Percentiles rank a stretch among this genome's conserved stretches.
These are phyloP conservation scores for Erigeron canadensis DNA, from an alignment of 129 eudicot species.

Conservation along the genomic window DNA sequence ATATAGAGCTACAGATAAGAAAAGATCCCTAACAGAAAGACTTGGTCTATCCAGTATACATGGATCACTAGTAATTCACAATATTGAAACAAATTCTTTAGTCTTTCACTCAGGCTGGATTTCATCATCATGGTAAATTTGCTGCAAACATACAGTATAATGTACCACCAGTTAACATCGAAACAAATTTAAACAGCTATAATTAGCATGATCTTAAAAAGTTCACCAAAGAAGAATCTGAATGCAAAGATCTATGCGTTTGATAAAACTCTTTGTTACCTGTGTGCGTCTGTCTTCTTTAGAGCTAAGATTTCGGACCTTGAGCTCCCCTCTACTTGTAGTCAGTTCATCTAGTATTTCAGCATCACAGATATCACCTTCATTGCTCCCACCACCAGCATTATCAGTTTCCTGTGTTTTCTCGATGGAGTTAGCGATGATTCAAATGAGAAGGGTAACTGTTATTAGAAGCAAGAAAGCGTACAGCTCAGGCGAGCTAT, in stretches of 20 bases:
- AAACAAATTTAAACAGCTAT: neutral
- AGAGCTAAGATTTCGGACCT: conserved; percentile 49
- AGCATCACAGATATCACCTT: conserved; percentile 44
- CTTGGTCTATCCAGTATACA: too few relatives aligned
- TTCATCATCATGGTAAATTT: conserved; percentile 20
- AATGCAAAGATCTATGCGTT: too few relatives aligned
- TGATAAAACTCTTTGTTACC: conserved; percentile 2
- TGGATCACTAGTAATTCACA: neutral
- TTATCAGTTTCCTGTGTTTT: conserved; percentile 36
- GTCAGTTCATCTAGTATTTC: conserved; percentile 64
- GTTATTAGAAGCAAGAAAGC: neutral
- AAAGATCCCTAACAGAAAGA: too few relatives aligned
- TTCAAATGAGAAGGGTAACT: neutral
- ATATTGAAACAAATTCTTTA: neutral
- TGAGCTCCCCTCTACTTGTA: conserved; percentile 63
- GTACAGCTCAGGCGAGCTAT: neutral
- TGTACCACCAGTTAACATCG: neutral
- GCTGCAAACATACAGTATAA: conserved; percentile 18
- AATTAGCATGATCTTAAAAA: neutral
- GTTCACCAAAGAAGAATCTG: neutral
- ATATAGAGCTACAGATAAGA: too few relatives aligned
- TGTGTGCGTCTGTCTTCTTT: conserved; percentile 41
- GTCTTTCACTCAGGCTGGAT: conserved; percentile 26
- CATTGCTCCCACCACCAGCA: conserved; percentile 19
- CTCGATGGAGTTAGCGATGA: neutral